A percentile compares a stretch with the other conserved stretches of the same genome.
Conservation (phyloP, 2,329 filamentous ascomycete genomes). For the Fusarium sarcochroum region DNA sequence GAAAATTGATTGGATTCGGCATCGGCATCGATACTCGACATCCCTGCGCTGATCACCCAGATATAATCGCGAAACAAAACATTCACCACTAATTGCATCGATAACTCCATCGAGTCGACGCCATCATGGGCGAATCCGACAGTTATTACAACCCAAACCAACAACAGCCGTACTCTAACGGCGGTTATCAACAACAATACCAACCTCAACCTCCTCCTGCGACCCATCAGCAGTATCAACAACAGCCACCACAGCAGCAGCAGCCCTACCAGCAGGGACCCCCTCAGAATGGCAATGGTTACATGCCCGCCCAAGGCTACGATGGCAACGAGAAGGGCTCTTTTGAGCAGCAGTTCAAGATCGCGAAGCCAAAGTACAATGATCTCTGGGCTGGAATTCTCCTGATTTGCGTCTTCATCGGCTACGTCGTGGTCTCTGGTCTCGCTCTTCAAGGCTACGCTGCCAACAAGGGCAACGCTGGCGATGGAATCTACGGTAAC, state of each 20-base stretch:
- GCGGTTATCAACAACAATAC: conserved; percentile 43
- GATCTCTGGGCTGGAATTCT: conserved; percentile 91
- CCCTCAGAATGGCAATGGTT: conserved; percentile 49
- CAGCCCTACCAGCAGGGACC: conserved; percentile 50
- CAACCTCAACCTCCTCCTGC: conserved; percentile 46
- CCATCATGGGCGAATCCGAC: conserved; percentile 55
- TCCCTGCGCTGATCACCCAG: conserved; percentile 37
- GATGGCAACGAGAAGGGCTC: conserved; percentile 62
- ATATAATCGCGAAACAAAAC: conserved; percentile 13
- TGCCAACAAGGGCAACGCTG: conserved; percentile 72
- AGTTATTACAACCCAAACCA: conserved; percentile 50
- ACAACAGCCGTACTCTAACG: conserved; percentile 42
- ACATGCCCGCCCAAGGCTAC: conserved; percentile 55
- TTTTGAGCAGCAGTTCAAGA: conserved; percentile 86
- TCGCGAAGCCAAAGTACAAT: conserved; percentile 88
- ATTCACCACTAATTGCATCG: conserved; percentile 1
- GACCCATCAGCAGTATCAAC: conserved; percentile 37
- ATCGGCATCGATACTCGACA: conserved; percentile 6
- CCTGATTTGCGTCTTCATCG: conserved; percentile 78
- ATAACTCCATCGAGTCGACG: conserved; percentile 15
- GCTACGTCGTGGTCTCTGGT: conserved; percentile 82
- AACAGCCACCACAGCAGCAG: conserved; percentile 46
- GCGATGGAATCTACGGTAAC: conserved; percentile 80
- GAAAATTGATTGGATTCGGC: conserved; percentile 13
- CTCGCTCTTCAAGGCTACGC: conserved; percentile 83